Evolutionary conservation across 441 rosid species (phyloP).

Genomic region (Mallotus repandus): DNA sequence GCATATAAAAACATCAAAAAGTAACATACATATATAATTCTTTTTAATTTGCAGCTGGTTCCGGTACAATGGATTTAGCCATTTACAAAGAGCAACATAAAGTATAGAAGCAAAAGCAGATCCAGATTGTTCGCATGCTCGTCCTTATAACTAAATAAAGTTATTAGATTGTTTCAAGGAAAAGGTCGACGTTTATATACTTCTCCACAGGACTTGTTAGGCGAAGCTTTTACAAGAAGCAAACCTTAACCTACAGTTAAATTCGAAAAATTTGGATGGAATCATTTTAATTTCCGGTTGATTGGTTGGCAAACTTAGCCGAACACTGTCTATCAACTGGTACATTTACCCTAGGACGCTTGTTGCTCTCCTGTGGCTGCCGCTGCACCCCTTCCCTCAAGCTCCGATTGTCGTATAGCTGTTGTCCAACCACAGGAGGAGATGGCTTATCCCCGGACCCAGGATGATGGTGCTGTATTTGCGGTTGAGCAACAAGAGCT

Average conservation of each 20-base stretch:
- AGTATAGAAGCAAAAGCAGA: neutral
- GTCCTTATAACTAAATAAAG: too few relatives aligned
- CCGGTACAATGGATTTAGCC: neutral
- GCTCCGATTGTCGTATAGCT: neutral
- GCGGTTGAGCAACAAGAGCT: slow-evolving; percentile 12
- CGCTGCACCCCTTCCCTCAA: slow-evolving; percentile 7
- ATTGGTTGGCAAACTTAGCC: too few relatives aligned
- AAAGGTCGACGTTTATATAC: too few relatives aligned
- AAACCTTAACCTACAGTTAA: too few relatives aligned
- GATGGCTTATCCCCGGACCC: slow-evolving; percentile 10
- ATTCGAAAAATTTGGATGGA: too few relatives aligned
- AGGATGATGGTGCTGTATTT: neutral
- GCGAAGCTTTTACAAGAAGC: too few relatives aligned
- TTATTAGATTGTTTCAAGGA: too few relatives aligned
- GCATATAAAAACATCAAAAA: too few relatives aligned
- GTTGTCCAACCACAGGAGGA: slow-evolving; percentile 10
- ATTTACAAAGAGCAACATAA: neutral
- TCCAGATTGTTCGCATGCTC: neutral
- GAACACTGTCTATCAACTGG: too few relatives aligned
- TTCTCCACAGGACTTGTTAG: too few relatives aligned
- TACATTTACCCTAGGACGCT: slow-evolving; percentile 35
- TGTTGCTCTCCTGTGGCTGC: slow-evolving; percentile 4
- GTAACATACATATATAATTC: too few relatives aligned
- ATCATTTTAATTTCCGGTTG: too few relatives aligned
- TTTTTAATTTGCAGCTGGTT: neutral